phyloP scores from a whole-genome alignment of 2,329 filamentous ascomycete species.

The Aspergillus unguis region DNA sequence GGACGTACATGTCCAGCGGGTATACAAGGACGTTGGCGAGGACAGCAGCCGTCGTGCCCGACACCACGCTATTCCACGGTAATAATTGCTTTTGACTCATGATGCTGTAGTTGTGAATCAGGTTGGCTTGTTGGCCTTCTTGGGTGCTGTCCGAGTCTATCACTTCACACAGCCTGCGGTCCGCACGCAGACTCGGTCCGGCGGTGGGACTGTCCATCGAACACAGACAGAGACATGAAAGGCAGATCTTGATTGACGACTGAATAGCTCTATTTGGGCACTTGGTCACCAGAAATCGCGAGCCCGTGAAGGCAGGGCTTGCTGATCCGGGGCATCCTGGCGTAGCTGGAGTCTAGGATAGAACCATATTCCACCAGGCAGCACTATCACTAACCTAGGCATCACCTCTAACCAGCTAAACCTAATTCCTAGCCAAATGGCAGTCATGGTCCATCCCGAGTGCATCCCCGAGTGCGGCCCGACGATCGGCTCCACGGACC shows the following conservation, averaged over 20 bases:
- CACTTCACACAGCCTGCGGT: not conserved
- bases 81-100: not conserved
- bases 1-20: not conserved
- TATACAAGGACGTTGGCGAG: not conserved
- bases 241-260: not conserved
- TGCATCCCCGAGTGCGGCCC: not conserved
- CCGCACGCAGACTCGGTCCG: not conserved
- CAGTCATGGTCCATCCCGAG: not conserved
- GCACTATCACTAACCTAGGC: too few relatives aligned
- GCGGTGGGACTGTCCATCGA: not conserved
- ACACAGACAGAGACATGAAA: too few relatives aligned
- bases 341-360: too few relatives aligned
- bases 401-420: too few relatives aligned
- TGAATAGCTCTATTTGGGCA: not conserved
- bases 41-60: not conserved
- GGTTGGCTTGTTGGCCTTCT: not conserved
- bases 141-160: not conserved
- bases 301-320: too few relatives aligned
- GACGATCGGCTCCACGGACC: not conserved
- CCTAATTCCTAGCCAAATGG: not conserved
- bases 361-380: too few relatives aligned
- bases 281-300: too few relatives aligned
- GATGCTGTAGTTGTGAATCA: not conserved
- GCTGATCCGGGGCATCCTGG: too few relatives aligned
- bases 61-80: not conserved